These are phyloP conservation scores for Helianthus tuberosus DNA, from an alignment of 129 eudicot genomes.

Conservation along the genomic window DNA sequence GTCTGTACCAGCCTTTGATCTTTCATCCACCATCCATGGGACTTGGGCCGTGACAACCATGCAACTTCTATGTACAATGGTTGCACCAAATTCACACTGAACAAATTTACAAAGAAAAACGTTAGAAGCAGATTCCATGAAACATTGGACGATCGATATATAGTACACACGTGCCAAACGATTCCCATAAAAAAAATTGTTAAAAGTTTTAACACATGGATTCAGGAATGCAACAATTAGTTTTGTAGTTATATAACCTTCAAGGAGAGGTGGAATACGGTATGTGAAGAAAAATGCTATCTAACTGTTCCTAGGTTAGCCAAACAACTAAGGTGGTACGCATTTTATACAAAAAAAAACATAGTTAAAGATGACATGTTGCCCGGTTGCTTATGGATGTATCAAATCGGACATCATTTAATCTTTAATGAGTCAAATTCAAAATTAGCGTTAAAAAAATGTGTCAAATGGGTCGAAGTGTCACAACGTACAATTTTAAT, in stretches of 20 bases:
- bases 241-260: too few relatives aligned
- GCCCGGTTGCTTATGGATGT: not conserved
- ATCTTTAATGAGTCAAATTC: not conserved
- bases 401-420: not conserved
- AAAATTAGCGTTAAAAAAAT: not conserved
- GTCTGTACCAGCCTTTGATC: constrained; percentile 17
- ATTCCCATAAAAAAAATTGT: not conserved
- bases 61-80: constrained; percentile 30
- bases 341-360: not conserved
- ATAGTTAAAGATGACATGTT: not conserved
- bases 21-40: not conserved
- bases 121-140: not conserved
- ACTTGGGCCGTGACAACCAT: constrained; percentile 1
- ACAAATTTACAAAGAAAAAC: constrained; percentile 9
- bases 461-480: not conserved
- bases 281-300: not conserved
- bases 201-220: too few relatives aligned
- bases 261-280: not conserved
- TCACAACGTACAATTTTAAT: not conserved
- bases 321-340: not conserved
- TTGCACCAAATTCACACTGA: constrained; percentile 18
- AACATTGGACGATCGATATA: not conserved
- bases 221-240: not conserved
- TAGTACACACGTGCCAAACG: not conserved
- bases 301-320: not conserved